A percentile compares a stretch with the other conserved stretches of the same genome.
These are phyloP conservation scores for Phyllosticta paracitricarpa DNA, from an alignment of 2,329 filamentous ascomycete genomes.

Conservation along the genomic window DNA sequence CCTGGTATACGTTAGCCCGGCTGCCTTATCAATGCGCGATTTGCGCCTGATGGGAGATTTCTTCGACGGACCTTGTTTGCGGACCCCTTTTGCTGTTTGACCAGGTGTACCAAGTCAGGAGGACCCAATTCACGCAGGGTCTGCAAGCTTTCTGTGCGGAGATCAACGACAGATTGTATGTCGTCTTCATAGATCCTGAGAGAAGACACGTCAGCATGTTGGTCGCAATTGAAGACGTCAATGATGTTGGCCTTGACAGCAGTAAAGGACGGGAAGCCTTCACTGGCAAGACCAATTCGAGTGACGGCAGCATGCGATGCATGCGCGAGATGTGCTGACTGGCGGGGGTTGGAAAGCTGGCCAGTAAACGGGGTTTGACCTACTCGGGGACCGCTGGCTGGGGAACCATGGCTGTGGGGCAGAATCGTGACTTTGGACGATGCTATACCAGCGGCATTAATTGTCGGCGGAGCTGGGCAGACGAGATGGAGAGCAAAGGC, in stretches of 20 bases:
- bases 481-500: neutral
- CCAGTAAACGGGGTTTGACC: slow-evolving; percentile 16
- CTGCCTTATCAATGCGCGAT: neutral
- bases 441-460: slow-evolving; percentile 5
- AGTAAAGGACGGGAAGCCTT: neutral
- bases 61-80: slow-evolving; percentile 42
- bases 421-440: neutral
- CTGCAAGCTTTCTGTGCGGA: slow-evolving; percentile 79
- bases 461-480: neutral
- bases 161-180: slow-evolving; percentile 81
- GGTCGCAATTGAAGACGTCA: neutral
- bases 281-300: neutral
- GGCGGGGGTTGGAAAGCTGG: neutral
- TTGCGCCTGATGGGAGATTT: neutral
- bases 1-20: slow-evolving; percentile 29
- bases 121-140: slow-evolving; percentile 86
- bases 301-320: neutral
- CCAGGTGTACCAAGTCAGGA: slow-evolving; percentile 87
- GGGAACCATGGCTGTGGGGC: slow-evolving; percentile 26
- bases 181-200: slow-evolving; percentile 85
- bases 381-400: slow-evolving; percentile 35
- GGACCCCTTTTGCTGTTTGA: slow-evolving; percentile 61
- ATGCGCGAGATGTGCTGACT: neutral
- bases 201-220: slow-evolving; percentile 10
- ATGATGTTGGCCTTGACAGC: neutral